Evolutionary conservation across 768 basidiomycete species (phyloP), one percentile per base, ranked within the genome.

Genomic region (Leccinum uliginosum): DNA sequence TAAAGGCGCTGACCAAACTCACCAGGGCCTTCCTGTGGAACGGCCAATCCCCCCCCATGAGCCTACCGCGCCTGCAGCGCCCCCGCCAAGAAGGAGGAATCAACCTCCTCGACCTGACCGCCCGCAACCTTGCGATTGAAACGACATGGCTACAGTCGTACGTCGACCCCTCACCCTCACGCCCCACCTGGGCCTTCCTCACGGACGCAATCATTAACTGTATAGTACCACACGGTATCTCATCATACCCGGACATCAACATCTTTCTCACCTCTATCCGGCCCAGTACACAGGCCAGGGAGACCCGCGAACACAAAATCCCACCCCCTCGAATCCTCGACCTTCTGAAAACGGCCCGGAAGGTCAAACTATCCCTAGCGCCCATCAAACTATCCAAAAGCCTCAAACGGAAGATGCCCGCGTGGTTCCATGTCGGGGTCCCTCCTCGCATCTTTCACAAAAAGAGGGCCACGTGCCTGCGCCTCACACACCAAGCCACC

Each of bases 21-120:
- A 53, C 57, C 1, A 2, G 3, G 61, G 45, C 43, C 3, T 72
- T 72, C 50, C 32, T 69, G 0, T 68, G 67, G 65, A 27, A 54
- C 1, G 0, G 23, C 3, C 4, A n/a, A 4, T 5, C n/a, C 24
- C 54, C n/a, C 6, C 23, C 45, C 3, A 6, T 55, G 0, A 30
- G 38, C 3, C 6, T 56, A 2, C 12, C 26, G 9, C 6, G 14
- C 3, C 45, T 3, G 0, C 24, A 46, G 4, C 3, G 14, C 6
- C 45, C 3, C 2, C 24, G 15, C 12, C 14, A 14, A 2, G 6
- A 46, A 11, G 45, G 45, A 2, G 24, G 45, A 0, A 46, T 46
- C 11, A 9, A 46, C 24, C 21, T 46, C 21, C 45, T 46, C 0
- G 8, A 46, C 15, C 21, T 46, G 0, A 4, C 5, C 0, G 24